These are phyloP conservation scores for Crithidia expoeki DNA, from an alignment of 208 protist species.

Conservation along the genomic window DNA sequence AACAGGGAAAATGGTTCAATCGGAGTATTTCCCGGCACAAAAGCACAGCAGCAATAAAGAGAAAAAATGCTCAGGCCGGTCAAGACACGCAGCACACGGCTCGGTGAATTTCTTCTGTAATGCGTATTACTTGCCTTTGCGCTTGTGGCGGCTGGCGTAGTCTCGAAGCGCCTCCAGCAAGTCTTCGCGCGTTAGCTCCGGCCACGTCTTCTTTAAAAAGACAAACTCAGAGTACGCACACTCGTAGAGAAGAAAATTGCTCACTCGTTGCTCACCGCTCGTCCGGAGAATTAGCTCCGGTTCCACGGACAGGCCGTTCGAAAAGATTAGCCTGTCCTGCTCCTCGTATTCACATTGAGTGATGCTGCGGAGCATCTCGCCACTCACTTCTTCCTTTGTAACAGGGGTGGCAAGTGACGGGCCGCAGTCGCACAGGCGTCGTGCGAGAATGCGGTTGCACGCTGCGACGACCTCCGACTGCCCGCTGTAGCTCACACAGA, in stretches of 20 bases:
- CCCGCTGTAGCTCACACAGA: conserved; percentile 91
- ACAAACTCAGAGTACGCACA: conserved; percentile 87
- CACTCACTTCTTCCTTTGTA: conserved; percentile 54
- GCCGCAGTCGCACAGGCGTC: conserved; percentile 20
- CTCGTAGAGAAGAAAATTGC: conserved; percentile 91
- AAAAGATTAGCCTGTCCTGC: conserved; percentile 57
- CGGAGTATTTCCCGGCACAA: no score
- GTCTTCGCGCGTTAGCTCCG: conserved; percentile 63
- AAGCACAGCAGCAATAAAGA: no score
- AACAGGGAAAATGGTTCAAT: no score
- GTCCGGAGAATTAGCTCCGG: conserved; percentile 88
- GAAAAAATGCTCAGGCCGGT: no score
- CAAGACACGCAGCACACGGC: no score
- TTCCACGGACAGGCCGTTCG: conserved; percentile 36
- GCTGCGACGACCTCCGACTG: conserved; percentile 71
- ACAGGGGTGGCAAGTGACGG: conserved; percentile 27
- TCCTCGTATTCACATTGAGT: conserved; percentile 70
- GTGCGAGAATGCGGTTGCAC: conserved; percentile 54
- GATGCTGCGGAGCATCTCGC: conserved; percentile 84
- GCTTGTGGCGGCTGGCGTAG: conserved; percentile 53
- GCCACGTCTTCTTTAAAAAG: conserved; percentile 83
- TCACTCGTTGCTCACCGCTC: conserved; percentile 83
- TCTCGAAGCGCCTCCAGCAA: conserved; percentile 48
- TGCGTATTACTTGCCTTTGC: conserved; percentile 28
- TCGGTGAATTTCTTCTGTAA: neutral